These are phyloP conservation scores for Stenogyne calaminthoides DNA, from an alignment of 305 asterid genomes.

Conservation along the genomic window DNA sequence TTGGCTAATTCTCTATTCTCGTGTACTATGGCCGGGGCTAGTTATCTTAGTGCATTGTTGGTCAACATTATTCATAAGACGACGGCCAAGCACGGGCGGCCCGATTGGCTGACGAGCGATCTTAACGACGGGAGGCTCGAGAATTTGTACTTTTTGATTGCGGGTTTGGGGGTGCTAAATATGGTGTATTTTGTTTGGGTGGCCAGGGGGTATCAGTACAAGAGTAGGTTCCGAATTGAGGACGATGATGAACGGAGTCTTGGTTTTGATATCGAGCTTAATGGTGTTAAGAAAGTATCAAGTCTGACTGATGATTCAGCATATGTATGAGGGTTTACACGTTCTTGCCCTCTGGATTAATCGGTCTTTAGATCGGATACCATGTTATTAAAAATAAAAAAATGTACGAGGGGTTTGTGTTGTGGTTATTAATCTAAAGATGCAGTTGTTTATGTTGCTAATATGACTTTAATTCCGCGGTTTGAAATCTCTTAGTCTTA, in stretches of 20 bases:
- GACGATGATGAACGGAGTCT: constrained; percentile 35
- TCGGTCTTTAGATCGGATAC: too few relatives aligned
- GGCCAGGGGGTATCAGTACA: constrained; percentile 61
- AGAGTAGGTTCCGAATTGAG: constrained; percentile 43
- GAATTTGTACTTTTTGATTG: constrained; percentile 62
- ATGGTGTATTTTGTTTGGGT: constrained; percentile 54
- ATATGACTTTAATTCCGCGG: too few relatives aligned
- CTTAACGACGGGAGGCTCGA: constrained; percentile 64
- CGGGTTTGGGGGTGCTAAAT: constrained; percentile 68
- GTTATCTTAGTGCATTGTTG: constrained; percentile 53
- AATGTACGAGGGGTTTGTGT: too few relatives aligned
- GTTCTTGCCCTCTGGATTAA: too few relatives aligned
- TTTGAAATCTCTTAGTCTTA: too few relatives aligned
- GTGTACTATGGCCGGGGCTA: constrained; percentile 62
- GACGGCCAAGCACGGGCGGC: constrained; percentile 52
- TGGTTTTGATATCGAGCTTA: constrained; percentile 41
- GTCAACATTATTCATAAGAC: constrained; percentile 70
- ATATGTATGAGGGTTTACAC: too few relatives aligned
- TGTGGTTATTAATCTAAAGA: too few relatives aligned
- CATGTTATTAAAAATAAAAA: too few relatives aligned
- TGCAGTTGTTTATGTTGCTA: too few relatives aligned
- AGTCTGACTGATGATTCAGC: too few relatives aligned
- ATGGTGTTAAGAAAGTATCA: constrained; percentile 38
- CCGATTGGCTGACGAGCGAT: constrained; percentile 79
- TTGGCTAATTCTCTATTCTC: constrained; percentile 83